Conservation (phyloP, 345 rosid species). For the Eucalyptus marginata region DNA sequence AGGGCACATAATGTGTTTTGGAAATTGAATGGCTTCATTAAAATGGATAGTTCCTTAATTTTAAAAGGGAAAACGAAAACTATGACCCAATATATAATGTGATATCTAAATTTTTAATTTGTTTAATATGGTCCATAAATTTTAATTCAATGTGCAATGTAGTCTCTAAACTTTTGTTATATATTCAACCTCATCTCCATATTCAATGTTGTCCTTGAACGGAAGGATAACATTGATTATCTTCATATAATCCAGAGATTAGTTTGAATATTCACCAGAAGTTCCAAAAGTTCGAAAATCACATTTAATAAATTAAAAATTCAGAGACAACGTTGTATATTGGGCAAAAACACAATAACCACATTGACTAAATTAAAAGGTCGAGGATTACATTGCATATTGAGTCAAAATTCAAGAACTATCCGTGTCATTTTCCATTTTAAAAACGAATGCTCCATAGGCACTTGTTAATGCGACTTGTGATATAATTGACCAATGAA, state of each 20-base stretch:
- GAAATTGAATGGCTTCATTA: neutral
- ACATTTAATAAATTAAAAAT: too few relatives aligned
- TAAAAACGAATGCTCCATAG: neutral
- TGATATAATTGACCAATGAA: neutral
- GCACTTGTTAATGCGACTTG: neutral
- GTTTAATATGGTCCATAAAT: too few relatives aligned
- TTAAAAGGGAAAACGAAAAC: neutral
- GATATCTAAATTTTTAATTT: too few relatives aligned
- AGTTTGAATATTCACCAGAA: too few relatives aligned
- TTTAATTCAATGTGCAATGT: too few relatives aligned
- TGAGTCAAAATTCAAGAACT: neutral
- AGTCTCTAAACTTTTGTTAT: too few relatives aligned
- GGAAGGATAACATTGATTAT: neutral
- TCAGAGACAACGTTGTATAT: neutral
- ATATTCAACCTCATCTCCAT: too few relatives aligned
- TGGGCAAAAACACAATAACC: neutral
- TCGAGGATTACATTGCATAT: too few relatives aligned
- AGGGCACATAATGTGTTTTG: neutral
- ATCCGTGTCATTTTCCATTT: neutral
- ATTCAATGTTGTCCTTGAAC: neutral
- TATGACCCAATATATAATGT: too few relatives aligned
- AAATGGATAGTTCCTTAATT: neutral
- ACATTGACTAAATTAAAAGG: too few relatives aligned
- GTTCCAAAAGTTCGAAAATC: too few relatives aligned
- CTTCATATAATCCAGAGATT: too few relatives aligned